Evolutionary conservation across 305 asterid genomes (phyloP).

Genomic region (Galium porrigens): DNA sequence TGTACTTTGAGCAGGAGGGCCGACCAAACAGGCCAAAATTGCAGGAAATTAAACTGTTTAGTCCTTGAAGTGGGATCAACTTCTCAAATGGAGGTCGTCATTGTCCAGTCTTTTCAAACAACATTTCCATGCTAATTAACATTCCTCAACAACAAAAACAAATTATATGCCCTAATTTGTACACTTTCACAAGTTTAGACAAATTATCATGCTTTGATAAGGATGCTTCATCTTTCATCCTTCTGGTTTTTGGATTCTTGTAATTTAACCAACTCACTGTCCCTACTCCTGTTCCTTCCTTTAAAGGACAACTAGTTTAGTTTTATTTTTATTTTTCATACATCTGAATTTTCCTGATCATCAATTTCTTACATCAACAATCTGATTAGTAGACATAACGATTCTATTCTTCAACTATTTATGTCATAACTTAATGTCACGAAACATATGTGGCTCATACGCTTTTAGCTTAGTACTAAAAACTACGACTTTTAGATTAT

Average conservation of each 20-base stretch:
- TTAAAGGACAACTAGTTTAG: neutral
- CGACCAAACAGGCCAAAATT: slow-evolving; percentile 4
- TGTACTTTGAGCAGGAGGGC: neutral
- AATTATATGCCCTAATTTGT: neutral
- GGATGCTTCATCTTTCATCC: slow-evolving; percentile 6
- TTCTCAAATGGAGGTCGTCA: neutral
- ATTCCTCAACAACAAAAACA: neutral
- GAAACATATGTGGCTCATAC: no score
- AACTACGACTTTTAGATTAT: no score
- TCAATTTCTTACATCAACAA: neutral
- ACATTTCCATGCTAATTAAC: neutral
- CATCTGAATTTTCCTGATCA: neutral
- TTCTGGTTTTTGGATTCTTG: slow-evolving; percentile 12
- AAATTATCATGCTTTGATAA: slow-evolving; percentile 2
- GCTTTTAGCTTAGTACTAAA: no score
- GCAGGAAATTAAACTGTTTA: slow-evolving; percentile 4
- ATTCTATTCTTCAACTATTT: no score
- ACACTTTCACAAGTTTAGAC: neutral
- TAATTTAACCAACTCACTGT: slow-evolving; percentile 10
- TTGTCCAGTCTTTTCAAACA: neutral
- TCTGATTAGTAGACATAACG: neutral
- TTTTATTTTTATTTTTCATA: neutral
- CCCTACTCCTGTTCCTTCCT: slow-evolving; percentile 13
- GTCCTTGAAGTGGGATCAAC: neutral
- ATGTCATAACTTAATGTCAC: no score